Evolutionary conservation across 345 rosid species (phyloP).

Genomic region (Passiflora organensis): DNA sequence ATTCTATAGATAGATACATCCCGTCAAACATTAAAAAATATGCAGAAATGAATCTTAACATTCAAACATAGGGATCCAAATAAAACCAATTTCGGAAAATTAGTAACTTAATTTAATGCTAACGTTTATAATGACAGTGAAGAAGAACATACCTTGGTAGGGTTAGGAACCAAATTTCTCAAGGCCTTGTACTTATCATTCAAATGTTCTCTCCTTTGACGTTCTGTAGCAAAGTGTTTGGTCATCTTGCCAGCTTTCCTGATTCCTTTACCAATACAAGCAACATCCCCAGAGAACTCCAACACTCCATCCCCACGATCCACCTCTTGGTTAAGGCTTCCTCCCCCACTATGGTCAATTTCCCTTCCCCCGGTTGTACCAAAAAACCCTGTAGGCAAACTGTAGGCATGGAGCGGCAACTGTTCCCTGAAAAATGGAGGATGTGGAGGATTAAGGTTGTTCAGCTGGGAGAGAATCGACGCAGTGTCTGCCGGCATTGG

Average conservation of each 20-base stretch:
- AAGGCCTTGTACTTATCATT: conserved; percentile 54
- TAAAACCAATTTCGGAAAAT: no score
- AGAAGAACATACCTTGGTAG: conserved; percentile 48
- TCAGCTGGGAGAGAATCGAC: no score
- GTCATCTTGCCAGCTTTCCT: conserved; percentile 42
- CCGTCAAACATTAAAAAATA: neutral
- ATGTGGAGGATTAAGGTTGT: no score
- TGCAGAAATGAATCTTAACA: neutral
- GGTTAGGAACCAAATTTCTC: conserved; percentile 60
- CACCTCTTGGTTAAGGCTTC: conserved; percentile 27
- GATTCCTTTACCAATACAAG: conserved; percentile 33
- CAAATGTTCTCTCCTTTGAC: conserved; percentile 60
- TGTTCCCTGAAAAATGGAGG: conserved; percentile 47
- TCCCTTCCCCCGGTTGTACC: conserved; percentile 36
- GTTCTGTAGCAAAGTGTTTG: conserved; percentile 58
- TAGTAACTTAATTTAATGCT: no score
- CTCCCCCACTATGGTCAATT: conserved; percentile 5
- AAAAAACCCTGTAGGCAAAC: conserved; percentile 31
- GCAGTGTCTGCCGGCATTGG: no score
- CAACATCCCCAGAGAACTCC: conserved; percentile 47
- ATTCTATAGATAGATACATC: conserved; percentile 23
- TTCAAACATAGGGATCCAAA: no score
- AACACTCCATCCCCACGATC: conserved; percentile 30
- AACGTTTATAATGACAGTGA: no score
- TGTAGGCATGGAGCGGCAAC: conserved; percentile 35